A percentile compares a stretch with the other conserved stretches of the same genome.
Conservation (phyloP, 2,329 filamentous ascomycete genomes). For the Pezicula neosporulosa region DNA sequence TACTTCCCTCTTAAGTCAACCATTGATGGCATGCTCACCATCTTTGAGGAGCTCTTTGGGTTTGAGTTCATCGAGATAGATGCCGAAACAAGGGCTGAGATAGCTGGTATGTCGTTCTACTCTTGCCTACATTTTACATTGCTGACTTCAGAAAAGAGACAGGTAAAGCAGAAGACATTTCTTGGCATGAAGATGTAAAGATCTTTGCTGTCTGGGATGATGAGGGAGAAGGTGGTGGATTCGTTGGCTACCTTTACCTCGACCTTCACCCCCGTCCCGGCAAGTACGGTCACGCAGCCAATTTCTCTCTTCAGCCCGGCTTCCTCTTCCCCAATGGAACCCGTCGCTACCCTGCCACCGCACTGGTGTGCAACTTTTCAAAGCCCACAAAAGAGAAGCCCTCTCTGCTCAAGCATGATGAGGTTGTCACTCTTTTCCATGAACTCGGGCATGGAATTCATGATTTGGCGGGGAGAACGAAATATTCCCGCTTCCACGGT, state of each 20-base stretch:
- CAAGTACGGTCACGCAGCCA: constrained; percentile 83
- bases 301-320: constrained; percentile 77
- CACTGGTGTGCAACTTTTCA: constrained; percentile 82
- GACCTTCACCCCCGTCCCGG: constrained; percentile 77
- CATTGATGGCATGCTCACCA: constrained; percentile 74
- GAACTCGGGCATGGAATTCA: constrained; percentile 71
- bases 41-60: constrained; percentile 81
- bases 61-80: constrained; percentile 73
- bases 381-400: constrained; percentile 76
- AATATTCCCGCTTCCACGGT: constrained; percentile 65
- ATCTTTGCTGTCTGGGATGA: constrained; percentile 83
- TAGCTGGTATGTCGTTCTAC: constrained; percentile 18
- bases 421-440: constrained; percentile 81
- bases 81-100: constrained; percentile 53
- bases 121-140: background rate
- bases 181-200: constrained; percentile 82
- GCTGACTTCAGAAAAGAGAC: constrained; percentile 20
- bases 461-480: constrained; percentile 60
- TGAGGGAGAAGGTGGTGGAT: constrained; percentile 63
- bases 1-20: constrained; percentile 78
- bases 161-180: constrained; percentile 41
- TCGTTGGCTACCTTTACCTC: constrained; percentile 80
- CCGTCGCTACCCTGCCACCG: constrained; percentile 72
- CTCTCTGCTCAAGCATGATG: constrained; percentile 76
- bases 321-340: constrained; percentile 65